These are phyloP conservation scores for Cupressus sempervirens DNA, from an alignment of 75 land plant genomes.

Conservation along the genomic window DNA sequence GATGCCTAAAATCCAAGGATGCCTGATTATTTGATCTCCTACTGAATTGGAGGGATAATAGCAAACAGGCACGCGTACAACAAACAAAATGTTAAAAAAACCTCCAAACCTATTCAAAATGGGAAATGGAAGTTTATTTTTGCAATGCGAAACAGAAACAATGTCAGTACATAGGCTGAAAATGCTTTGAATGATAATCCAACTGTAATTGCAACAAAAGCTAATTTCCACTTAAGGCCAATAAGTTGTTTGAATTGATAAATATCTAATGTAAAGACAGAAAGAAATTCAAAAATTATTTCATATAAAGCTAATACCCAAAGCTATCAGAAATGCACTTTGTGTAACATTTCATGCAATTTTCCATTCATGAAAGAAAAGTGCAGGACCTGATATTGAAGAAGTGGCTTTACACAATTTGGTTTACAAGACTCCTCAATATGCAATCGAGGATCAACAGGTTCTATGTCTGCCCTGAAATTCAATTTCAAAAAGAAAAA, in stretches of 20 bases:
- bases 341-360: neutral
- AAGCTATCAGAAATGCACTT: neutral
- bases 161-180: neutral
- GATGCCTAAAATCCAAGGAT: neutral
- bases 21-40: neutral
- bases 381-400: conserved; percentile 29
- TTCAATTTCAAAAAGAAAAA: neutral
- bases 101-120: neutral
- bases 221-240: neutral
- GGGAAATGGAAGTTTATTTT: neutral
- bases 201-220: neutral
- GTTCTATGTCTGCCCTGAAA: conserved; percentile 23
- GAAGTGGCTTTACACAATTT: conserved; percentile 35
- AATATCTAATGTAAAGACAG: neutral
- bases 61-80: neutral
- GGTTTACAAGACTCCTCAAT: conserved; percentile 43
- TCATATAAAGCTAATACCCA: neutral
- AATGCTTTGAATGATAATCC: neutral
- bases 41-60: neutral
- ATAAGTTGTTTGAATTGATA: neutral
- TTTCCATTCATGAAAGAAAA: neutral
- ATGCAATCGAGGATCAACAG: conserved; percentile 33
- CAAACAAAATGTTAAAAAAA: neutral
- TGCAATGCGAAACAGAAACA: neutral
- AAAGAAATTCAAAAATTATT: neutral